Evolutionary conservation across 345 rosid genomes (phyloP).

Genomic region (Ailanthus altissimus): DNA sequence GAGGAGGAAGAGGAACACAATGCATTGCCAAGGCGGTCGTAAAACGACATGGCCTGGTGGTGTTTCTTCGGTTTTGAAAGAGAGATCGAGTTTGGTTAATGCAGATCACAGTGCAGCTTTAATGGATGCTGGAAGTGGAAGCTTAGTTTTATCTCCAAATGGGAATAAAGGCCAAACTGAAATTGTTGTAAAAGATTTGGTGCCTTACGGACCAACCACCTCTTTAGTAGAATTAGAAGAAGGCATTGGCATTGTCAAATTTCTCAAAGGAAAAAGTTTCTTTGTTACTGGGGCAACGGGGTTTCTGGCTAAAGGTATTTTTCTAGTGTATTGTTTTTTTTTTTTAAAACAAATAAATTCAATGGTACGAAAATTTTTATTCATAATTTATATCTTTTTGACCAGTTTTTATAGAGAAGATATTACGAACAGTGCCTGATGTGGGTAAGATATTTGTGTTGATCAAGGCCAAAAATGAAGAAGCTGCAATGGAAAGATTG

Average conservation of each 20-base stretch:
- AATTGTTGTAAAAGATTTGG: constrained; percentile 54
- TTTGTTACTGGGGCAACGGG: constrained; percentile 86
- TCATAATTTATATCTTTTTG: neutral
- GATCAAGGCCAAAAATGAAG: constrained; percentile 75
- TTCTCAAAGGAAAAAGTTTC: constrained; percentile 68
- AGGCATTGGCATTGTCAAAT: constrained; percentile 88
- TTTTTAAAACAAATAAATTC: neutral
- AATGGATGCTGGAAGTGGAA: constrained; percentile 44
- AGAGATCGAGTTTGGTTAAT: constrained; percentile 41
- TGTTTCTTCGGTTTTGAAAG: constrained; percentile 54
- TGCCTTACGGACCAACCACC: constrained; percentile 45
- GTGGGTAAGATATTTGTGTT: constrained; percentile 83
- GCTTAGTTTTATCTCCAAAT: constrained; percentile 57
- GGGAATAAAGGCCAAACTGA: constrained; percentile 45
- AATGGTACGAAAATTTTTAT: neutral
- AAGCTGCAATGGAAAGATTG: constrained; percentile 72
- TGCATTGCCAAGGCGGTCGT: constrained; percentile 59
- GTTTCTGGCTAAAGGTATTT: constrained; percentile 82
- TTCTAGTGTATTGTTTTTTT: neutral
- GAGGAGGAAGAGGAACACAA: constrained; percentile 34
- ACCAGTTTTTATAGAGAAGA: constrained; percentile 88
- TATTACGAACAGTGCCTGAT: constrained; percentile 75
- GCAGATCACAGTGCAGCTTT: constrained; percentile 42
- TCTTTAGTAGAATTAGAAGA: constrained; percentile 57
- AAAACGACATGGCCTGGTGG: constrained; percentile 38